A percentile compares a stretch with the other conserved stretches of the same genome.
Conservation (phyloP, 1,284 basidiomycete genomes). For the Neotropicomus parvogracilis region DNA sequence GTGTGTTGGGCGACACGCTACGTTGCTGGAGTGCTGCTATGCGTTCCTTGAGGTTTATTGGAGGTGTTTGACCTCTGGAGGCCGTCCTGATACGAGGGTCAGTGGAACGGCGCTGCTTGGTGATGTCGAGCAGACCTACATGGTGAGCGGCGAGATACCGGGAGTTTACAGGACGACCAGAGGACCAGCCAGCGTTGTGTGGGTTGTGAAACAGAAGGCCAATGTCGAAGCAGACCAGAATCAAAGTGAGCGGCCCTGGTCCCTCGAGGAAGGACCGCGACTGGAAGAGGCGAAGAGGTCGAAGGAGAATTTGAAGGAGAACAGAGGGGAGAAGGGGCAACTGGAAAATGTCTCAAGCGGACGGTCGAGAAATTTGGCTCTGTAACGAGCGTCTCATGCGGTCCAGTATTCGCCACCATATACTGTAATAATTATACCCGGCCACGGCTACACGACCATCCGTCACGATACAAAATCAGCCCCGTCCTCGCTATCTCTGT, state of each 20-base stretch:
- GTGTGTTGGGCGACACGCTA: slow-evolving; percentile 37
- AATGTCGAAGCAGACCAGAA: slow-evolving; percentile 7
- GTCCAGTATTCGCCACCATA: background rate
- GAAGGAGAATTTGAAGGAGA: background rate
- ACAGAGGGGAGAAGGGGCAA: slow-evolving; percentile 1
- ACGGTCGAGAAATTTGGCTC: slow-evolving; percentile 4
- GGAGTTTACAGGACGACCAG: slow-evolving; percentile 18
- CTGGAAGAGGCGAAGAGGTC: background rate
- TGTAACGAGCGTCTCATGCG: slow-evolving; percentile 2
- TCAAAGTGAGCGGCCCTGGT: slow-evolving; percentile 13
- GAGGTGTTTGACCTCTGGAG: slow-evolving; percentile 42
- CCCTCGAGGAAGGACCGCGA: slow-evolving; percentile 13
- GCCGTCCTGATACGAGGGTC: slow-evolving; percentile 21
- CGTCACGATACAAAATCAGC: slow-evolving; percentile 6
- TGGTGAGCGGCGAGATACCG: slow-evolving; percentile 6
- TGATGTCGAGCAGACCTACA: slow-evolving; percentile 18
- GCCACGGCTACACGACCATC: background rate
- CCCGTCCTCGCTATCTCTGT: slow-evolving; percentile 34
- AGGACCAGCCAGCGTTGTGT: slow-evolving; percentile 19
- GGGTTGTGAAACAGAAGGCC: slow-evolving; percentile 9
- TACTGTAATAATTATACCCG: background rate
- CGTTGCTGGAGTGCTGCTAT: slow-evolving; percentile 71
- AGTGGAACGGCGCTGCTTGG: slow-evolving; percentile 8
- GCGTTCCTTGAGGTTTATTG: slow-evolving; percentile 66
- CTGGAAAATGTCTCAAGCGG: slow-evolving; percentile 4